Base-by-base conservation (phyloP, 805 yeast genomes). In the Candida berthetii region DNA sequence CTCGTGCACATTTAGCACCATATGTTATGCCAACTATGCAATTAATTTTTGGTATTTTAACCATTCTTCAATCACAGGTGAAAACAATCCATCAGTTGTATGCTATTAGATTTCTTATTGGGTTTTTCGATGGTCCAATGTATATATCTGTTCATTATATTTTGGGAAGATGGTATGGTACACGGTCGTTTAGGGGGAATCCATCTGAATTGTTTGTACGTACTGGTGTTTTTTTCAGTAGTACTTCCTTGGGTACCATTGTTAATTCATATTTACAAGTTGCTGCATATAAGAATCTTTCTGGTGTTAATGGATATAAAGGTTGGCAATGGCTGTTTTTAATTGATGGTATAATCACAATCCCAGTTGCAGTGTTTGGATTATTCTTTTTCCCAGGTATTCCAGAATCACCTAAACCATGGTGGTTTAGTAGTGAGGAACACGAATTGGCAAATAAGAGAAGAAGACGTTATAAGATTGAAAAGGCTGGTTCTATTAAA, bases 281-380 rank as follows among this genome's bases (percentile, higher is more conserved):
- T 8, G 66, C 71, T 15, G 60, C 70, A 29, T 64, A 59, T 31
- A 49, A 61, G 27, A 42, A 48, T 18, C 47, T 72, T 48, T 49
- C 55, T 38, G 73, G 70, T 18, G 52, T 49, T 9, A 47, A 48
- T 25, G 76, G 76, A 1, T 53, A 75, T 11, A 68, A 69, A 9
- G 79, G 85, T 11, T 82, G 88, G 88, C 68, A 80, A 64, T 83
- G 88, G 88, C 75, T 79, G 54, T 82, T 79, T 52, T 74, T 83
- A 36, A 69, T 83, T 46, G 86, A 81, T 50, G 72, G 71, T 13
- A 44, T 68, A 22, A 61, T 72, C 32, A 66, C 74, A 1, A 44
- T 78, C 15, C 75, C 72, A 16, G 69, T 77, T 25, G 76, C 74
- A 4, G 32, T 78, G 13, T 47, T 71, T 29, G 80, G 80, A 0